Evolutionary conservation across 345 rosid species (phyloP).

Genomic region (Gossypium thurberi): DNA sequence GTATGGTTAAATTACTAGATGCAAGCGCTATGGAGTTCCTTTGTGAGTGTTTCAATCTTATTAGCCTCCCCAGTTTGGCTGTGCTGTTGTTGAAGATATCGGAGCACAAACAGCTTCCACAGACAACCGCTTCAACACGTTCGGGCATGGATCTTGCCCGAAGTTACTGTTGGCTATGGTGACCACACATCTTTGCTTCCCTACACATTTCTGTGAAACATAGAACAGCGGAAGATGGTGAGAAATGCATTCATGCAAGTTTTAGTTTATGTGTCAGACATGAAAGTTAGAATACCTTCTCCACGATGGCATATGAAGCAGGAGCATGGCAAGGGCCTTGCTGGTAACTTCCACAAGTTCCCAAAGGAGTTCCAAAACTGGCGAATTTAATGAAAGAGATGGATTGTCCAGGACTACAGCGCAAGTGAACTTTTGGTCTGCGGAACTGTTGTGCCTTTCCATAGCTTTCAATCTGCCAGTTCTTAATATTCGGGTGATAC

Average conservation of each 20-base stretch:
- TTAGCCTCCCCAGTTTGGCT: slow-evolving; percentile 12
- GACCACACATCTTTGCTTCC: slow-evolving; percentile 30
- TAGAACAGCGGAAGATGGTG: slow-evolving; percentile 10
- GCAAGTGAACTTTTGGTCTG: slow-evolving; percentile 83
- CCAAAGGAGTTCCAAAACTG: slow-evolving; percentile 96
- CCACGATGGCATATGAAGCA: slow-evolving; percentile 62
- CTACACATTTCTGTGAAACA: slow-evolving; percentile 65
- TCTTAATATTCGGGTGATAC: slow-evolving; percentile 86
- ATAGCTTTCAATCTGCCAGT: slow-evolving; percentile 97
- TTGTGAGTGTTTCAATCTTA: neutral
- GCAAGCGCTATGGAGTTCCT: neutral
- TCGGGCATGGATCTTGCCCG: slow-evolving; percentile 19
- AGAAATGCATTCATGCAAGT: neutral
- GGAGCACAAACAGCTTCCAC: slow-evolving; percentile 21
- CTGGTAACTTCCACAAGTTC: slow-evolving; percentile 90
- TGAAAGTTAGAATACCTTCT: slow-evolving; percentile 51
- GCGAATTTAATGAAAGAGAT: slow-evolving; percentile 87
- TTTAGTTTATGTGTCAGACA: neutral
- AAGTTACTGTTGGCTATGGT: slow-evolving; percentile 21
- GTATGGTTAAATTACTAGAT: slow-evolving; percentile 8
- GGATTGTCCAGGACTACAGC: slow-evolving; percentile 69
- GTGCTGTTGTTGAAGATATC: slow-evolving; percentile 9
- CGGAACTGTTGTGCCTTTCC: slow-evolving; percentile 81
- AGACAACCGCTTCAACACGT: slow-evolving; percentile 16
- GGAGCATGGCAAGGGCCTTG: slow-evolving; percentile 93